Conservation (phyloP, 352 stramenopile genomes). For the Phytophthora meadii region DNA sequence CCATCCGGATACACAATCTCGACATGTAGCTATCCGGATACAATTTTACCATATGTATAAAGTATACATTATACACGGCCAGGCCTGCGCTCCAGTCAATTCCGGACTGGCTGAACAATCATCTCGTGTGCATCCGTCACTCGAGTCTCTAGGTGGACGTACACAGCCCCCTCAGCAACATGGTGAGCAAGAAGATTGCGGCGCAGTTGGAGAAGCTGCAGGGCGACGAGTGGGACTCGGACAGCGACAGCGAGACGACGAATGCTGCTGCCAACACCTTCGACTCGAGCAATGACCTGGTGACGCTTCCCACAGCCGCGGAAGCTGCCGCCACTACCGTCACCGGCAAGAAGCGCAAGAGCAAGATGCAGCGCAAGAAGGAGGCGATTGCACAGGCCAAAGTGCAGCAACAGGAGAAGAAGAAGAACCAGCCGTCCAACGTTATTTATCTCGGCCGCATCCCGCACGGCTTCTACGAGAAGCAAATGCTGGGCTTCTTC, state of each 20-base stretch:
- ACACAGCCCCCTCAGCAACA: slow-evolving; percentile 2
- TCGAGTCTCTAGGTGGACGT: slow-evolving; percentile 2
- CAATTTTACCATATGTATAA: neutral
- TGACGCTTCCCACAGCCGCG: slow-evolving; percentile 45
- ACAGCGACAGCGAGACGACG: slow-evolving; percentile 70
- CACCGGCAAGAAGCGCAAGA: slow-evolving; percentile 46
- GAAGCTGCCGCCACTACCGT: slow-evolving; percentile 15
- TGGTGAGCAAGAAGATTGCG: slow-evolving; percentile 80
- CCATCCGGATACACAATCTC: slow-evolving; percentile 1
- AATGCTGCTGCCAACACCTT: slow-evolving; percentile 37
- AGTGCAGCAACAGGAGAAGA: slow-evolving; percentile 33
- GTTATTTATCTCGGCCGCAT: slow-evolving; percentile 98
- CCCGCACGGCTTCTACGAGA: slow-evolving; percentile 96
- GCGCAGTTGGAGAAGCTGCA: slow-evolving; percentile 84
- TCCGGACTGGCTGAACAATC: slow-evolving; percentile 20
- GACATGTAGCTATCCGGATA: slow-evolving; percentile 11
- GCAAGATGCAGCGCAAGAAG: slow-evolving; percentile 55
- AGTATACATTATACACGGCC: neutral
- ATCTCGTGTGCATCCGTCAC: neutral
- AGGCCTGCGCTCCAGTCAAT: slow-evolving; percentile 28
- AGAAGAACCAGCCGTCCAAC: slow-evolving; percentile 60
- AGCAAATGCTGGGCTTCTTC: slow-evolving; percentile 96
- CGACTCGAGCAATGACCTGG: slow-evolving; percentile 60
- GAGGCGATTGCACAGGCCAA: slow-evolving; percentile 29
- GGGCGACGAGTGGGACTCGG: slow-evolving; percentile 87